Percentiles rank a stretch among this genome's conserved stretches.
phyloP scores from a whole-genome alignment of 2,329 filamentous ascomycete species.

The Ceratocystis smalleyi region DNA sequence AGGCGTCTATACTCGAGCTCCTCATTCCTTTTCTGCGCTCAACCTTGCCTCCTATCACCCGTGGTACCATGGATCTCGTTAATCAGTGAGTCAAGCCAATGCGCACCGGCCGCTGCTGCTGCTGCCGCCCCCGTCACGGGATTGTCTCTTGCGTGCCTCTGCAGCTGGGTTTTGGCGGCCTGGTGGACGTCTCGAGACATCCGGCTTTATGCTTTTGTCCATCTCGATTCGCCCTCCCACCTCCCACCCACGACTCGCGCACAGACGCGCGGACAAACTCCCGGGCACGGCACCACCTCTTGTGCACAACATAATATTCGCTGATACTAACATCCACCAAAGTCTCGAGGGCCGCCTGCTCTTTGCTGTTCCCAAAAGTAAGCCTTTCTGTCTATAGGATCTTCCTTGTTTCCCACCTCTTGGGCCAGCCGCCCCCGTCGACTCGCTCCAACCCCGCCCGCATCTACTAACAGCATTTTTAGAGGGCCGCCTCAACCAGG shows the following conservation, averaged over 20 bases:
- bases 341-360: constrained; percentile 86
- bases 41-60: neutral
- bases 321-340: neutral
- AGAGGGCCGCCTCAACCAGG: constrained; percentile 89
- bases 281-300: neutral
- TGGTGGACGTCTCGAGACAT: neutral
- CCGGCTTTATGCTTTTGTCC: neutral
- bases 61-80: constrained; percentile 40
- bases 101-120: neutral
- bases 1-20: neutral
- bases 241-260: neutral
- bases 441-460: neutral
- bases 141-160: neutral
- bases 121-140: constrained; percentile 10
- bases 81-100: constrained; percentile 35
- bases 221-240: neutral
- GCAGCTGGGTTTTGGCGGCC: neutral
- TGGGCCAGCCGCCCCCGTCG: neutral
- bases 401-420: neutral
- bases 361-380: constrained; percentile 97
- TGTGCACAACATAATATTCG: neutral
- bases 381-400: constrained; percentile 27
- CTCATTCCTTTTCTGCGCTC: neutral
- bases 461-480: constrained; percentile 19
- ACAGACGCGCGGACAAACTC: neutral